These are phyloP conservation scores for Pseudocohnilembus persalinus DNA, from an alignment of 169 alveolate genomes.

Conservation along the genomic window DNA sequence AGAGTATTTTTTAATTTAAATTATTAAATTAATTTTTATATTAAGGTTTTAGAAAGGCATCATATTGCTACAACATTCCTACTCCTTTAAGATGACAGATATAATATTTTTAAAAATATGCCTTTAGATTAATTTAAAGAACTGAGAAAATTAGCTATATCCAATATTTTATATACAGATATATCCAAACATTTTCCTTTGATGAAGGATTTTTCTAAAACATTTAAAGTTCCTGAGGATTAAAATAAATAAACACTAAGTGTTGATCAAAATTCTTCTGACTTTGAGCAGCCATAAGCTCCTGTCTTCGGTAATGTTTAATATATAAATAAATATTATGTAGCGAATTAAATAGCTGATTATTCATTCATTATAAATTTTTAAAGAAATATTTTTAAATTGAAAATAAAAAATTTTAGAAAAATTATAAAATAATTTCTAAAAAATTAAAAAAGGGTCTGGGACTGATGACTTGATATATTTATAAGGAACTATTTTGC, in stretches of 20 bases:
- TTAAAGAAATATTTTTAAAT: too few species aligned
- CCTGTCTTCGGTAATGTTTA: neutral
- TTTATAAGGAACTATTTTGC: constrained; percentile 40
- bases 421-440: neutral
- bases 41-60: constrained; percentile 39
- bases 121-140: neutral
- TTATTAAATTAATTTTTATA: neutral
- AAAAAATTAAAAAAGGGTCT: neutral
- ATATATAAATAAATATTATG: too few species aligned
- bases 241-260: neutral
- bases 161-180: constrained; percentile 44
- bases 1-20: neutral
- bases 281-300: too few species aligned
- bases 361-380: too few species aligned
- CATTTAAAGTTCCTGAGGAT: constrained; percentile 22
- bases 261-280: neutral
- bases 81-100: constrained; percentile 23
- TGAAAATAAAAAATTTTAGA: neutral
- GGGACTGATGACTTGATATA: constrained; percentile 27
- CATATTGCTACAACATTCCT: constrained; percentile 39
- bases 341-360: too few species aligned
- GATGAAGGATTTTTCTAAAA: constrained; percentile 29
- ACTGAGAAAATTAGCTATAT: constrained; percentile 32
- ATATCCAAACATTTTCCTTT: constrained; percentile 31
- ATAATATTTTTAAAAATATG: constrained; percentile 23